Base-by-base conservation (phyloP, 2,329 filamentous ascomycete genomes). In the Paracorniculantispora psalliotae region DNA sequence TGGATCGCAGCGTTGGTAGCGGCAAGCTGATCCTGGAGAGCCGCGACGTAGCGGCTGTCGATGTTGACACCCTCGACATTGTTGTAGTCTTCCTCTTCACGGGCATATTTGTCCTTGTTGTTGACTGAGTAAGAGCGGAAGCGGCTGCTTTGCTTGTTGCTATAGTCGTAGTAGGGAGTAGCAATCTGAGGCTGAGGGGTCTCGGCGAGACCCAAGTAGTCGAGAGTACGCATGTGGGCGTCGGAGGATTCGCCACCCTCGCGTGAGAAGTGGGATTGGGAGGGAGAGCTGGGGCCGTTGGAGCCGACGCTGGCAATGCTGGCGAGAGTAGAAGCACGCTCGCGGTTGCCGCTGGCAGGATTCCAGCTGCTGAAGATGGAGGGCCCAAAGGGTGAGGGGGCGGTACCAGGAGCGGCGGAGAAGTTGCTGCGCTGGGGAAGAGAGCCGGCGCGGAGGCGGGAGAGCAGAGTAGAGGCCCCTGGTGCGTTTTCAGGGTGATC, bases 51-150 rank as follows among this genome's bases (percentile, higher is more conserved):
- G 55, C 84, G 79, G 61, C 69, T 79, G 61, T 86, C 82, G 47
- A 83, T 75, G 21, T 75, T 74, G 57, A 83, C 69, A 60, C 76
- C 70, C 23, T 80, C 80, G 21, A 44, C n/a, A 39, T 82, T 86
- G 61, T 89, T 86, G 61, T 89, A 91, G 61, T 92, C 89, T 26
- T 92, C 88, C 55, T 96, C 92, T 49, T 91, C 88, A 67, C 96
- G 91, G 2, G 90, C 92, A 67, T 97, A 97, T 72, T 94, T 96
- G 72, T 97, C 93, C 74, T 96, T 97, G 59, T 96, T 96, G 73
- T 99, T 99, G 64, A 99, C 94, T 1, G 94, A 99, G 73, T 97
- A 97, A 1, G 94, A 99, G 49, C 94, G 87, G 79, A 97, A 96
- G 55, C 94, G 86, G 72, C 90, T 97, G 47, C 88, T 82, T 66